Evolutionary conservation across 495 filamentous ascomycete genomes (phyloP).

Genomic region (Rhizodiscina lignyota): DNA sequence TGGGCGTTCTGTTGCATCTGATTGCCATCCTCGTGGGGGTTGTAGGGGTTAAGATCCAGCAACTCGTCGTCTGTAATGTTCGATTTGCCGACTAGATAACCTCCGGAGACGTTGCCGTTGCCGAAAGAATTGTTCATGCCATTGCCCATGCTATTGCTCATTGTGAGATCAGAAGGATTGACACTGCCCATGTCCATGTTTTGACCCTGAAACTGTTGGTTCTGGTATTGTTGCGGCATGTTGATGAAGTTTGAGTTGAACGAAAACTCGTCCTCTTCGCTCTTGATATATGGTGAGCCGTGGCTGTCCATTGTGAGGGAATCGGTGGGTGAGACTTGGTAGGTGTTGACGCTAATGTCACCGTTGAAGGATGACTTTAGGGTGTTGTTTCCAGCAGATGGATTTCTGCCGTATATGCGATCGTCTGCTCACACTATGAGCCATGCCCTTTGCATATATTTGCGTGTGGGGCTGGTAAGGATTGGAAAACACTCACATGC

Average conservation of each 20-base stretch:
- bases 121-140: constrained; percentile 15
- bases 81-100: constrained; percentile 27
- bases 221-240: constrained; percentile 43
- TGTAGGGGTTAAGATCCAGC: constrained; percentile 42
- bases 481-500: no score
- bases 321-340: constrained; percentile 14
- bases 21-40: no score
- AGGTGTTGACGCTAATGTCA: no score
- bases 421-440: no score
- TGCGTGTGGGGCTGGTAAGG: no score
- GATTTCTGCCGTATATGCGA: no score
- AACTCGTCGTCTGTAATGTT: constrained; percentile 49
- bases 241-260: constrained; percentile 37
- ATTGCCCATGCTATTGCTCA: constrained; percentile 32
- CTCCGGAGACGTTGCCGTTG: constrained; percentile 11
- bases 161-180: constrained; percentile 74
- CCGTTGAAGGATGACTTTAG: no score
- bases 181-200: constrained; percentile 45
- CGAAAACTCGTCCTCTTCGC: constrained; percentile 53
- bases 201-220: constrained; percentile 41
- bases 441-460: no score
- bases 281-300: constrained; percentile 57
- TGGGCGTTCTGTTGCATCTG: constrained; percentile 9
- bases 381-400: no score
- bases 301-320: constrained; percentile 17